Percentiles rank a stretch among this genome's conserved stretches.
phyloP scores from a whole-genome alignment of 495 filamentous ascomycete genomes.

The Haplographium delicatum region DNA sequence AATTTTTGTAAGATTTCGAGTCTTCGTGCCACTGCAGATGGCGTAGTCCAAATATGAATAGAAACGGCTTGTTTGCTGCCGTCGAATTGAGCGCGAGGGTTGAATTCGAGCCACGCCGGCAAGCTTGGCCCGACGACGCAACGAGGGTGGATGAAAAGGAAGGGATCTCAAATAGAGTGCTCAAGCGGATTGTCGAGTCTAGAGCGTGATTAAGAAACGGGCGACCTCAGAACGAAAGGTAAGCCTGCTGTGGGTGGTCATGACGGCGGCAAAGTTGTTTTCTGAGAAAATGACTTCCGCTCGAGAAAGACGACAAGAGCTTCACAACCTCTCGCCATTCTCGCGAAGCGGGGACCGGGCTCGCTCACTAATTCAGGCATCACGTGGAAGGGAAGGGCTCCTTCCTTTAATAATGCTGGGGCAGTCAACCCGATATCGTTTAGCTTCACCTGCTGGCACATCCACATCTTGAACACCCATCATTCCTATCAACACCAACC shows the following conservation, averaged over 20 bases:
- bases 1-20: background rate
- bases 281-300: background rate
- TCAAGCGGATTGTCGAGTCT: constrained; percentile 12
- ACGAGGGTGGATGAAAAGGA: background rate
- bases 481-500: constrained; percentile 3
- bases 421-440: background rate
- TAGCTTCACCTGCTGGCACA: constrained; percentile 6
- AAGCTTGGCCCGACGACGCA: constrained; percentile 12
- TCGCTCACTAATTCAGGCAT: background rate
- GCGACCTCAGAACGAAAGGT: constrained; percentile 11
- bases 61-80: background rate
- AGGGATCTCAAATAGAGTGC: constrained; percentile 1
- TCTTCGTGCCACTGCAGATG: background rate
- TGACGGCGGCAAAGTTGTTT: constrained; percentile 9
- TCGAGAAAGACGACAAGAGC: background rate
- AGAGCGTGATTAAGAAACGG: constrained; percentile 5
- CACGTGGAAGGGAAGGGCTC: background rate
- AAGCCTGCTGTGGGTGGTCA: constrained; percentile 12
- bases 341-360: background rate
- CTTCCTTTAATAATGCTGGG: background rate
- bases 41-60: background rate
- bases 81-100: constrained; percentile 6
- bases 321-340: no score
- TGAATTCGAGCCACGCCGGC: background rate
- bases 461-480: constrained; percentile 3